Base-by-base conservation (phyloP, 1,284 basidiomycete species). In the Cutaneotrichosporon sp. region DNA sequence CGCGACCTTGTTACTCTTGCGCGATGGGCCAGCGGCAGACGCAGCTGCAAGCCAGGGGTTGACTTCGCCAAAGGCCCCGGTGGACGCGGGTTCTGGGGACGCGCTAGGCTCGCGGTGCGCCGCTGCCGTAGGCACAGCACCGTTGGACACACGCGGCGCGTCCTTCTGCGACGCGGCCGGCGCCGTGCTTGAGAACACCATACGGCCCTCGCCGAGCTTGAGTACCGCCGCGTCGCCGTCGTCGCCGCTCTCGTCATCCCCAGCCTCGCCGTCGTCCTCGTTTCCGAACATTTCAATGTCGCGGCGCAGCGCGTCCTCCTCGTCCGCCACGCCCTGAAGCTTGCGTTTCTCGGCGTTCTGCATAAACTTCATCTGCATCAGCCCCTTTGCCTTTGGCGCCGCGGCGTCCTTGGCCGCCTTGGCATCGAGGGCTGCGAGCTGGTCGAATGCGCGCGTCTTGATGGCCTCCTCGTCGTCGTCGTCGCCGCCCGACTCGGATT, bases 301-400 rank as follows among this genome's bases (percentile, higher is more conserved):
- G 56, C 77, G 77, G 52, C 83, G 75, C 55, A 90, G 83, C 60
- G 88, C 86, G 52, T 86, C 85, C 12, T 81, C 83, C 59, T 82
- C 80, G 52, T 79, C 79, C 54, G 84, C 78, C 0, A 82, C 81
- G 48, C 78, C 79, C 14, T 73, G 77, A 64, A 83, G 78, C 53
- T 84, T 80, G 60, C 88, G 79, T 13, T 82, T 82, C 76, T 86
- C 84, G 0, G 88, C 90, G 55, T 91, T 86, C 70, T 87, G 84
- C 92, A 96, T 96, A 74, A 96, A 96, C 75, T 92, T 92, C 91
- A 96, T 93, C 62, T 83, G 80, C 72, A 92, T 87, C 12, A 94
- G 80, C 14, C 78, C 78, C 66, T 84, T 83, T 9, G 20, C 22
- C n/a, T 65, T 74, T 8, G 54, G 60, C 34, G 66, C 61, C 9